Conservation (phyloP, 192 early-diverging fungal genomes). For the Gryganskiella cystojenkinii region DNA sequence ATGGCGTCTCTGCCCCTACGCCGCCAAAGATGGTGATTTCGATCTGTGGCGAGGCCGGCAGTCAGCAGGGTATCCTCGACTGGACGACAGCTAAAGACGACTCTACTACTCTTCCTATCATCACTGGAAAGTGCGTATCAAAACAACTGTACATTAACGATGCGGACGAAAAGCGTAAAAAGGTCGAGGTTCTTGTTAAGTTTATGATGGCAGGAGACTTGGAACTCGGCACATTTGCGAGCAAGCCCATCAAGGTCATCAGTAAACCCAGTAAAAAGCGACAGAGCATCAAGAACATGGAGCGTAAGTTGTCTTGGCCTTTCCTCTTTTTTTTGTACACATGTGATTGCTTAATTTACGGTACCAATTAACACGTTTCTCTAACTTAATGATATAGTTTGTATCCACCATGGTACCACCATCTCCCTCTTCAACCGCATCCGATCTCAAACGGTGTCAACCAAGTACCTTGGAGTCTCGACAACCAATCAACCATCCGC, state of each 20-base stretch:
- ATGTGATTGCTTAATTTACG: neutral
- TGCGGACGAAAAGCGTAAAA: constrained; percentile 86
- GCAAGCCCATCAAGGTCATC: constrained; percentile 88
- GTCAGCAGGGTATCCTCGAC: constrained; percentile 64
- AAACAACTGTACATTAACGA: constrained; percentile 90
- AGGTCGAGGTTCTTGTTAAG: constrained; percentile 77
- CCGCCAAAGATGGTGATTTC: constrained; percentile 67
- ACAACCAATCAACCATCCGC: constrained; percentile 52
- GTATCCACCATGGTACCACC: constrained; percentile 87
- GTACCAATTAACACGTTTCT: neutral
- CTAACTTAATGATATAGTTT: constrained; percentile 61
- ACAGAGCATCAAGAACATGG: constrained; percentile 85
- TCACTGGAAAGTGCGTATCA: constrained; percentile 80
- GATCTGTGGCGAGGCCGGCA: constrained; percentile 66
- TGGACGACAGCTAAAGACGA: constrained; percentile 65
- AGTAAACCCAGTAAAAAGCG: constrained; percentile 94
- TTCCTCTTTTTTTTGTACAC: neutral
- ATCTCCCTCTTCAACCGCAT: constrained; percentile 92
- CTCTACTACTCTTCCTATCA: constrained; percentile 52
- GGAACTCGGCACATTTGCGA: constrained; percentile 74
- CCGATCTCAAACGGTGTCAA: constrained; percentile 89
- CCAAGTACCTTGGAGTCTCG: constrained; percentile 82
- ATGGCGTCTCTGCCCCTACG: constrained; percentile 27
- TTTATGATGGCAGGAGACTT: constrained; percentile 73
- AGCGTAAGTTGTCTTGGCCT: constrained; percentile 53